A percentile compares a stretch with the other conserved stretches of the same genome.
Evolutionary conservation across 106 monocot species (phyloP).

Genomic region (Allium cepa): DNA sequence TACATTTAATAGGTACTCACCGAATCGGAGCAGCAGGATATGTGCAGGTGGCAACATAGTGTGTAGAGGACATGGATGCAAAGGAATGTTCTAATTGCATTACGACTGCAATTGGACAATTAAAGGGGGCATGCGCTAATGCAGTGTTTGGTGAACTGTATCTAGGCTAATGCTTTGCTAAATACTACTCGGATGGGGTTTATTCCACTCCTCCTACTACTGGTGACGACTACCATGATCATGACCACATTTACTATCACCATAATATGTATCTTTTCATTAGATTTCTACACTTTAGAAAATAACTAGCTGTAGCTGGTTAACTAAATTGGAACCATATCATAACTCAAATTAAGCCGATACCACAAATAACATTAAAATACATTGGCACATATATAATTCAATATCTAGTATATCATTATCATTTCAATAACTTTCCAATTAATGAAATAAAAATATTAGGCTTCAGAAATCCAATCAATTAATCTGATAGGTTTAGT

Average conservation of each 20-base stretch:
- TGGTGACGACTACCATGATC: not conserved
- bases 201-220: not conserved
- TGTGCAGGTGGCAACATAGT: conserved; percentile 61
- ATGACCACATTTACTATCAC: conserved; percentile 5
- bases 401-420: not conserved
- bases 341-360: not conserved
- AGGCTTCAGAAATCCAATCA: too few relatives aligned
- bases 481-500: too few relatives aligned
- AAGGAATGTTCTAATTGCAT: conserved; percentile 44
- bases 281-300: not conserved
- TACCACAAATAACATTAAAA: not conserved
- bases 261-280: conserved; percentile 5
- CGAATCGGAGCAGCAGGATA: conserved; percentile 24
- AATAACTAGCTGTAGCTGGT: not conserved
- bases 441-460: too few relatives aligned
- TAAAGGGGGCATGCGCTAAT: conserved; percentile 28
- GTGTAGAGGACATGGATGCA: conserved; percentile 40
- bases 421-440: too few relatives aligned
- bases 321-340: not conserved
- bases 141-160: conserved; percentile 52
- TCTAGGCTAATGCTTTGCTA: conserved; percentile 64
- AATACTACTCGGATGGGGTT: conserved; percentile 31
- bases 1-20: conserved; percentile 10
- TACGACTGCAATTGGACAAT: conserved; percentile 22
- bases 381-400: not conserved